A percentile compares a stretch with the other conserved stretches of the same genome.
Conservation (phyloP, 2,329 filamentous ascomycete species). For the Lachnellula hyalina region DNA sequence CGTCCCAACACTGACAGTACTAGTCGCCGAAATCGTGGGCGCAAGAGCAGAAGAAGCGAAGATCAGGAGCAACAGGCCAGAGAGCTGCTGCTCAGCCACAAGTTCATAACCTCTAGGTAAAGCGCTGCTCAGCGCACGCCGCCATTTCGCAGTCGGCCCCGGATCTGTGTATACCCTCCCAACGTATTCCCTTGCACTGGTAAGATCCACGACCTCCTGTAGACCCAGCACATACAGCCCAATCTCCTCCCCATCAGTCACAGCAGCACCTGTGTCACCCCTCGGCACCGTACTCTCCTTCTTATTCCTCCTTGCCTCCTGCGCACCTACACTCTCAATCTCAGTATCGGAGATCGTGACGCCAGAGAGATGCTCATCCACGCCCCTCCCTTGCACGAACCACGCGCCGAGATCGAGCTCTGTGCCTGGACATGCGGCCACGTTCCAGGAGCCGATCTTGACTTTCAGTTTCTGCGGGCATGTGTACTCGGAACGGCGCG, state of each 20-base stretch:
- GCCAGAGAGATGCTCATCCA: constrained; percentile 58
- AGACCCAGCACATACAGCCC: constrained; percentile 86
- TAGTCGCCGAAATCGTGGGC: constrained; percentile 72
- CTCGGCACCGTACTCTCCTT: constrained; percentile 42
- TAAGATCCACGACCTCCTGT: constrained; percentile 88
- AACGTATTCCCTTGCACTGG: constrained; percentile 72
- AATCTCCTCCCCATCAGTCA: constrained; percentile 62
- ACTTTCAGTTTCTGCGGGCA: constrained; percentile 69
- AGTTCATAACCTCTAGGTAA: constrained; percentile 73
- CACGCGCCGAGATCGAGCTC: constrained; percentile 84
- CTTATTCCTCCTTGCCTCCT: constrained; percentile 41
- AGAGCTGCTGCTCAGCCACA: constrained; percentile 76
- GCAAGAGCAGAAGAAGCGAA: constrained; percentile 77
- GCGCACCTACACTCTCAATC: constrained; percentile 40
- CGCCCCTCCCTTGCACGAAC: constrained; percentile 75
- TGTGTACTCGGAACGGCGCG: constrained; percentile 74
- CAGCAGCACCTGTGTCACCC: constrained; percentile 23
- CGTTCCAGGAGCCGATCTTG: constrained; percentile 95
- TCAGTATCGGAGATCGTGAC: constrained; percentile 41
- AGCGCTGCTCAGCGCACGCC: constrained; percentile 64
- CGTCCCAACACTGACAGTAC: constrained; percentile 78
- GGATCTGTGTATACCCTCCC: constrained; percentile 67
- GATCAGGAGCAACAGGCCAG: constrained; percentile 77
- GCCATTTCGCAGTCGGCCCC: constrained; percentile 70
- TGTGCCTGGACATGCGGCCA: constrained; percentile 75